Evolutionary conservation across 192 early-diverging fungal species (phyloP), one percentile per base, ranked within the genome.

Genomic region (Borealophlyctis nickersoniae): DNA sequence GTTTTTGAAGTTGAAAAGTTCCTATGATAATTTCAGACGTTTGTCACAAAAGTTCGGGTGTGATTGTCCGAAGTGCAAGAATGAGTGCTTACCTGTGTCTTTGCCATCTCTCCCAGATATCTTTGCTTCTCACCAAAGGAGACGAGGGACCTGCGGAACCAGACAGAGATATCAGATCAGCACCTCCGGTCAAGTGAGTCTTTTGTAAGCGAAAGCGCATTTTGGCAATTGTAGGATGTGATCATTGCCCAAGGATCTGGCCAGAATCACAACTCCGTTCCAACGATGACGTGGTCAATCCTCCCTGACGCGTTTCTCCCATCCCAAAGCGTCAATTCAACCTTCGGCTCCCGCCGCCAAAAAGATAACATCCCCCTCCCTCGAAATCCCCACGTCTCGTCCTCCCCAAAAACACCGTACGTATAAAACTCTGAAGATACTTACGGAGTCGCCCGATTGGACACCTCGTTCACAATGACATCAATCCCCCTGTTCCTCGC

Each of bases 401-500:
- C 26, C 27, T 24, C 33, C 30, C 30, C 36, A 19, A 34, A 16
- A 55, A n/a, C 29, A 2, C 14, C 29, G 9, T 19, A 16, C 30
- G 30, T 23, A 49, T 49, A 49, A 1, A 49, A n/a, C 14, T 19
- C 14, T 55, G 48, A 3, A 31, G 57, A 51, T 16, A 87, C 90
- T 78, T 86, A 91, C 83, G 91, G 96, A 19, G 96, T 98, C 36
- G 91, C 87, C 62, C 96, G 84, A 85, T 96, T 95, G 36, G 93
- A 95, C 45, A 93, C 92, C 82, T 98, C 96, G 75, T 98, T 98
- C 63, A 81, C 82, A 67, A 98, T 91, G 58, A 98, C 91, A 73
- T 98, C 96, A 77, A 98, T 96, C 75, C 96, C 96, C 64, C 92
- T 89, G 82, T 98, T 98, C 76, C 96, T 81, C 39, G 94, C 96